phyloP scores from a whole-genome alignment of 257 asterid species.

The Gentiana dahurica region DNA sequence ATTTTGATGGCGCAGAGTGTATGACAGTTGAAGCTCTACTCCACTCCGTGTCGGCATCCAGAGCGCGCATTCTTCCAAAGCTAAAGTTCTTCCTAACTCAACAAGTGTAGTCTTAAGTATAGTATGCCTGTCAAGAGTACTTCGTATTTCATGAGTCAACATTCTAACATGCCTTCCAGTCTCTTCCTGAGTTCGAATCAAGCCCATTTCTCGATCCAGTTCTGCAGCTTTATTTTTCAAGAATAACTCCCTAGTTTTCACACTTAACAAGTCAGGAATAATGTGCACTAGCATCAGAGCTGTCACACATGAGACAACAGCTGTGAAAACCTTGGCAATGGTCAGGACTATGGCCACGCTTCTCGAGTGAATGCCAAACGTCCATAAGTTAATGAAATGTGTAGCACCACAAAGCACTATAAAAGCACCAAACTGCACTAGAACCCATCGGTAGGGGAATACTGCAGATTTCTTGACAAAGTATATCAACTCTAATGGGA shows the following conservation, averaged over 20 bases:
- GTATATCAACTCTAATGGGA: conserved; percentile 89
- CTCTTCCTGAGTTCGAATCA: conserved; percentile 95
- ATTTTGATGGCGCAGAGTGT: conserved; percentile 81
- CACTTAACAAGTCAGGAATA: conserved; percentile 89
- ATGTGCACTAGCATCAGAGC: conserved; percentile 96
- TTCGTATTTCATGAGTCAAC: conserved; percentile 96
- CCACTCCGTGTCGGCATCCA: conserved; percentile 99
- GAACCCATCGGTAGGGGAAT: conserved; percentile 97
- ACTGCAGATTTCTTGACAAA: conserved; percentile 95
- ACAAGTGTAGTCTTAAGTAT: conserved; percentile 83
- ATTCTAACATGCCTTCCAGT: conserved; percentile 97
- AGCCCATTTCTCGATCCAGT: conserved; percentile 96
- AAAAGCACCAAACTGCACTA: conserved; percentile 97
- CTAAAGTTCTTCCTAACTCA: conserved; percentile 89
- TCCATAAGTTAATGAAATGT: conserved; percentile 88
- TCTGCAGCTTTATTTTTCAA: conserved; percentile 92
- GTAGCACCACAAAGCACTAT: conserved; percentile 98
- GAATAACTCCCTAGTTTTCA: conserved; percentile 85
- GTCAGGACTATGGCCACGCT: conserved; percentile 92
- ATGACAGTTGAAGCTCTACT: conserved; percentile 87
- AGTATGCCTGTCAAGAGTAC: conserved; percentile 97
- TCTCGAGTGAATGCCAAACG: conserved; percentile 68
- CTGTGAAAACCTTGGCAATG: conserved; percentile 64
- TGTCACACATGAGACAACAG: conserved; percentile 92
- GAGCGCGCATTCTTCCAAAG: conserved; percentile 86